Evolutionary conservation across 148 eudicot species (phyloP).

Genomic region (Vaccinium vitisidaea): DNA sequence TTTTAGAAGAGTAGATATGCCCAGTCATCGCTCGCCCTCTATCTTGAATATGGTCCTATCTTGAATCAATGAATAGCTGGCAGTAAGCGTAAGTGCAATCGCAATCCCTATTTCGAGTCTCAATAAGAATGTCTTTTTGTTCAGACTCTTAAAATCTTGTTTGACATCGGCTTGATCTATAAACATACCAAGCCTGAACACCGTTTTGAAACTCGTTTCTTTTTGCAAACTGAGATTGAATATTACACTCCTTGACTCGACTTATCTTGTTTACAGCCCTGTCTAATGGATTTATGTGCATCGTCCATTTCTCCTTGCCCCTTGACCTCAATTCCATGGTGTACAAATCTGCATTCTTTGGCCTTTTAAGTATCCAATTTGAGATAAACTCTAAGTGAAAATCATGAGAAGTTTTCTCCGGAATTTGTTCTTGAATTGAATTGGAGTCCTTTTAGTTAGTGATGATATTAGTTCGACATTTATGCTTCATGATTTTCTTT

Average conservation of each 20-base stretch:
- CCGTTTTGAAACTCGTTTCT: no score
- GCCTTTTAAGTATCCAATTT: neutral
- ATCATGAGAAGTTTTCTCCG: neutral
- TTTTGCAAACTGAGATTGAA: no score
- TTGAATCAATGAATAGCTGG: no score
- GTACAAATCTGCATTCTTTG: neutral
- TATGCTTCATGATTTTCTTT: neutral
- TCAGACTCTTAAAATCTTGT: neutral
- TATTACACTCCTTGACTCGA: neutral
- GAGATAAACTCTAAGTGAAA: neutral
- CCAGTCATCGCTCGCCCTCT: no score
- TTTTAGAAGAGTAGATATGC: no score
- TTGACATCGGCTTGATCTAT: neutral
- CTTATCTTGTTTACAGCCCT: neutral
- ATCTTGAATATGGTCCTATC: no score
- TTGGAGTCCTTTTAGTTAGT: neutral
- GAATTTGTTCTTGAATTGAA: neutral
- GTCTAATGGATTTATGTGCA: neutral
- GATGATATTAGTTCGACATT: neutral
- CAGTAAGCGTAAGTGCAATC: no score
- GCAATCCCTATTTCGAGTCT: no score
- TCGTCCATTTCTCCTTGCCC: neutral
- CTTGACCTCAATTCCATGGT: neutral
- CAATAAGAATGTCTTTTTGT: no score
- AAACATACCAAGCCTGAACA: neutral